Percentiles rank a stretch among this genome's conserved stretches.
These are phyloP conservation scores for Rhodosporidiobolus odoratus DNA, from an alignment of 768 basidiomycete genomes.

Conservation along the genomic window DNA sequence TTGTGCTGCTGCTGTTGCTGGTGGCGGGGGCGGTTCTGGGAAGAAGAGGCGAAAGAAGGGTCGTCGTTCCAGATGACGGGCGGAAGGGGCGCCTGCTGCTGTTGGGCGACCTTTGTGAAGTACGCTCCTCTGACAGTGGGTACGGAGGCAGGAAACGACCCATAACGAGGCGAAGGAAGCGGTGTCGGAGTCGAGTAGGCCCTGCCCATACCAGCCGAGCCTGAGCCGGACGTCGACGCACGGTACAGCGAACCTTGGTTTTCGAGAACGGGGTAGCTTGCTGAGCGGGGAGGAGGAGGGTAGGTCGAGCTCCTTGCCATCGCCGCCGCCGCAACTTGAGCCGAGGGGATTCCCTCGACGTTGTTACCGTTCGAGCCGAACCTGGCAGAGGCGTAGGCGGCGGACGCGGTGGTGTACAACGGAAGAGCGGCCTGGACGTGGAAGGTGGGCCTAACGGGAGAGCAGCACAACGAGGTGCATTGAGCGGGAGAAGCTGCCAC, in stretches of 20 bases:
- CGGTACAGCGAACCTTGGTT: too few species aligned
- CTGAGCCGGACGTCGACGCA: neutral
- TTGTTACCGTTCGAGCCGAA: neutral
- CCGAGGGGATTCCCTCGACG: neutral
- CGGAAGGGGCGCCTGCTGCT: neutral
- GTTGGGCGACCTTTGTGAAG: neutral
- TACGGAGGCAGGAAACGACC: neutral
- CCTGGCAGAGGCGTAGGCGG: neutral
- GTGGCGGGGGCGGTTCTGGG: too few species aligned
- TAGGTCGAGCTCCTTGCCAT: slow-evolving; percentile 8
- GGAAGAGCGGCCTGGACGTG: neutral
- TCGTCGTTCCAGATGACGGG: slow-evolving; percentile 5
- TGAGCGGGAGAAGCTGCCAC: too few species aligned
- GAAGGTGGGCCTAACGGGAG: slow-evolving; percentile 10
- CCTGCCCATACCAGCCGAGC: neutral
- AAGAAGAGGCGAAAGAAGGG: neutral
- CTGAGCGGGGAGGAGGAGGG: neutral
- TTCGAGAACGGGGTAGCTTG: neutral
- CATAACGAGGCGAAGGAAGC: neutral
- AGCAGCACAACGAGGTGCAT: too few species aligned
- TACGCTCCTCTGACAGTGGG: neutral
- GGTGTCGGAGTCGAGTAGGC: neutral
- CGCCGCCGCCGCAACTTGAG: neutral
- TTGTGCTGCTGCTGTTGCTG: too few species aligned
- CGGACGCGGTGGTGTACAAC: neutral